Percentiles rank a stretch among this genome's conserved stretches.
These are phyloP conservation scores for Penicillium decumbens DNA, from an alignment of 2,329 filamentous ascomycete species.

Conservation along the genomic window DNA sequence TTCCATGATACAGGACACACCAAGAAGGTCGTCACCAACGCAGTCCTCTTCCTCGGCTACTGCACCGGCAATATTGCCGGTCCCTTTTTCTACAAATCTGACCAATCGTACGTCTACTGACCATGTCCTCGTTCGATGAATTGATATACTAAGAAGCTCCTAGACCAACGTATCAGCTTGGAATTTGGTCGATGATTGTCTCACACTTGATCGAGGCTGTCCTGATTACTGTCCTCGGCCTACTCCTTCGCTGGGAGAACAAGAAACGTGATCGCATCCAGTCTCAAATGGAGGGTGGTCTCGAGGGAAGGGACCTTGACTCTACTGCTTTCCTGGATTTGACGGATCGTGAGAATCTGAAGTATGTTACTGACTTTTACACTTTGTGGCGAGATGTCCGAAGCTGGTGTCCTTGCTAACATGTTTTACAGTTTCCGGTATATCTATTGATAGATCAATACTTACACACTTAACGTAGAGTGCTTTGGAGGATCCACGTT, in stretches of 20 bases:
- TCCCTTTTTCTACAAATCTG: constrained; percentile 58
- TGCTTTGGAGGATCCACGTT: no score
- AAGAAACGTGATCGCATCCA: constrained; percentile 48
- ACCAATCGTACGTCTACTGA: constrained; percentile 41
- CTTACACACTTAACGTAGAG: no score
- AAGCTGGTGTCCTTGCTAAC: not conserved
- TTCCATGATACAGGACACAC: constrained; percentile 46
- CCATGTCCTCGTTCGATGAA: not conserved
- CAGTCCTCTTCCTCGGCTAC: constrained; percentile 56
- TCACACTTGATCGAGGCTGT: constrained; percentile 51
- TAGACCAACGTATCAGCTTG: constrained; percentile 47
- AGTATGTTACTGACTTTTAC: constrained; percentile 27
- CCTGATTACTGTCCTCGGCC: constrained; percentile 45
- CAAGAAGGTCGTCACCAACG: constrained; percentile 62
- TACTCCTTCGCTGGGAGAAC: constrained; percentile 49
- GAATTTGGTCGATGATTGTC: constrained; percentile 56
- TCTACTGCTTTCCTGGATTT: constrained; percentile 52
- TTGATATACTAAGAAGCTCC: not conserved
- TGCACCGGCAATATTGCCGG: constrained; percentile 59
- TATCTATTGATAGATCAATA: constrained; percentile 9
- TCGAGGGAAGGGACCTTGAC: constrained; percentile 47
- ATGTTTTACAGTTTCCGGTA: constrained; percentile 13
- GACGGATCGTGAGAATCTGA: constrained; percentile 52
- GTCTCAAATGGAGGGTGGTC: constrained; percentile 43
- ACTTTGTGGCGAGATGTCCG: not conserved